Evolutionary conservation across 2,329 filamentous ascomycete genomes (phyloP).

Genomic region (Apiospora rasikravindrae): DNA sequence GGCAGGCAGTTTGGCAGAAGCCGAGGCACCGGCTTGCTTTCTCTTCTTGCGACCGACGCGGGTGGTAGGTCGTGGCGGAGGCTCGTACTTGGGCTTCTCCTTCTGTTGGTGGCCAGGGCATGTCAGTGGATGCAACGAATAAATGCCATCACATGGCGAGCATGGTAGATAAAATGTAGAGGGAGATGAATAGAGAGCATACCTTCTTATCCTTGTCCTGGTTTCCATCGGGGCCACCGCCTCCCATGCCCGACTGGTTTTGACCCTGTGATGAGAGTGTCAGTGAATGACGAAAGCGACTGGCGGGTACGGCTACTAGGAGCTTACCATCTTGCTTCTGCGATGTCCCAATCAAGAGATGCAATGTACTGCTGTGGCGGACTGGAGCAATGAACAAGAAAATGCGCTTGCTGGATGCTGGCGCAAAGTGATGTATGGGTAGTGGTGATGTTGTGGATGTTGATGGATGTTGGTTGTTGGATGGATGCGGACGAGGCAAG

Average conservation of each 20-base stretch:
- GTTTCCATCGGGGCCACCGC: conserved; percentile 74
- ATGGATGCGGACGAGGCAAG: conserved; percentile 11
- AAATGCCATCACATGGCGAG: not conserved
- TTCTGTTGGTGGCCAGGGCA: conserved; percentile 64
- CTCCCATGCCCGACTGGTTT: conserved; percentile 86
- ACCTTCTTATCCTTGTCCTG: conserved; percentile 96
- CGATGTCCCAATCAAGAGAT: conserved; percentile 5
- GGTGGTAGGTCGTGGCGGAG: conserved; percentile 93
- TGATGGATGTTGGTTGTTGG: conserved; percentile 15
- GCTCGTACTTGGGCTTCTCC: conserved; percentile 99
- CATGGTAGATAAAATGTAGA: conserved; percentile 19
- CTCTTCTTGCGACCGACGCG: conserved; percentile 98
- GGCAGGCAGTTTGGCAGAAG: conserved; percentile 91
- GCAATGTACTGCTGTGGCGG: not conserved
- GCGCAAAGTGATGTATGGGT: not conserved
- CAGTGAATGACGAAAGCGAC: conserved; percentile 10
- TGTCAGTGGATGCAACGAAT: not conserved
- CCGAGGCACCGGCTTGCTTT: conserved; percentile 90
- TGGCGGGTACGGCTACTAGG: not conserved
- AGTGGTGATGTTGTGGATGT: not conserved
- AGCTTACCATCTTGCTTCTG: conserved; percentile 10
- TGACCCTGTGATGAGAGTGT: conserved; percentile 64
- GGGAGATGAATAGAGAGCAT: conserved; percentile 29
- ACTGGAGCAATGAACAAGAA: not conserved
- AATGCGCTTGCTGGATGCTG: not conserved